Percentiles rank a stretch among this genome's conserved stretches.
Evolutionary conservation across 2,329 filamentous ascomycete species (phyloP).

Genomic region (Pezicula radicicola): DNA sequence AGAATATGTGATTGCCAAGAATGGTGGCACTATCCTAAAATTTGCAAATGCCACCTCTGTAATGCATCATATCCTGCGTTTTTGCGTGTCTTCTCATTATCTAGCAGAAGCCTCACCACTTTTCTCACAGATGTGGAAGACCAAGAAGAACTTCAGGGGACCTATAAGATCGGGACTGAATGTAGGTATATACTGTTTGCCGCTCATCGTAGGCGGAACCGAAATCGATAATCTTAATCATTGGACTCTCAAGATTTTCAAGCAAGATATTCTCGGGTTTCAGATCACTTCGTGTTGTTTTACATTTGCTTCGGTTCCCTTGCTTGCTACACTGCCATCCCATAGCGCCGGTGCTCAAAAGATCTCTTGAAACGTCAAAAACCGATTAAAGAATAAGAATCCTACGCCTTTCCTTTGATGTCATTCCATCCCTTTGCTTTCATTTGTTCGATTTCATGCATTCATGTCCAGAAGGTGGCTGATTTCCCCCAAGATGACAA

Average conservation of each 20-base stretch:
- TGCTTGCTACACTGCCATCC: no score
- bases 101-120: conserved; percentile 49
- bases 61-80: conserved; percentile 38
- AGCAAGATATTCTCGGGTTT: conserved; percentile 97
- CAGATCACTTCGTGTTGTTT: conserved; percentile 58
- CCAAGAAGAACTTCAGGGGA: conserved; percentile 96
- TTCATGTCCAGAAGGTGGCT: no score
- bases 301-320: no score
- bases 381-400: no score
- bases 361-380: no score
- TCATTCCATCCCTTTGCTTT: no score
- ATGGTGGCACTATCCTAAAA: conserved; percentile 49
- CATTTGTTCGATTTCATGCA: no score
- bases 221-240: conserved; percentile 99
- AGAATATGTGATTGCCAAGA: conserved; percentile 40
- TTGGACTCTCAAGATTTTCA: conserved; percentile 97
- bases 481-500: no score
- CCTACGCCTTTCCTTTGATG: no score
- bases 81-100: conserved; percentile 49
- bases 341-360: no score
- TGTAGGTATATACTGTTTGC: conserved; percentile 98
- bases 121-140: conserved; percentile 60
- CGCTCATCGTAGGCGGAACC: conserved; percentile 97
- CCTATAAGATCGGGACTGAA: conserved; percentile 96
- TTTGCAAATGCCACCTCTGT: conserved; percentile 42